These are phyloP conservation scores for Colletotrichum filicis DNA, from an alignment of 2,329 filamentous ascomycete genomes.

Conservation along the genomic window DNA sequence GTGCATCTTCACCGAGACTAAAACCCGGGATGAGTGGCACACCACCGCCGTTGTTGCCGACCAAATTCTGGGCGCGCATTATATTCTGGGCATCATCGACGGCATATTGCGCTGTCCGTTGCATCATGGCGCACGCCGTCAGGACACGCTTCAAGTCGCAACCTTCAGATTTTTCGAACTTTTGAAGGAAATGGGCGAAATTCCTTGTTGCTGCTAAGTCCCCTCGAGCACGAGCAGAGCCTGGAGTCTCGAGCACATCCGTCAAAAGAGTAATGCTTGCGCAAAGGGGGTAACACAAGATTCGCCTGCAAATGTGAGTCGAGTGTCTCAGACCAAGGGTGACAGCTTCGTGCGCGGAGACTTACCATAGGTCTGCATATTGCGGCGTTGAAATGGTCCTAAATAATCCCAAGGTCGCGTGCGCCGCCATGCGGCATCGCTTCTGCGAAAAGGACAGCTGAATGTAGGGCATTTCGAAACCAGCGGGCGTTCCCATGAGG, in stretches of 20 bases:
- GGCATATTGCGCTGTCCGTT: constrained; percentile 21
- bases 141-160: constrained; percentile 29
- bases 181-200: constrained; percentile 31
- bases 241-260: constrained; percentile 32
- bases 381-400: constrained; percentile 15
- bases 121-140: constrained; percentile 28
- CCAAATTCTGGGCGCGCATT: constrained; percentile 14
- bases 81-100: constrained; percentile 28
- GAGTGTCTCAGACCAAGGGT: background rate
- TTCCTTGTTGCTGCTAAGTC: constrained; percentile 24
- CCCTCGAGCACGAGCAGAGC: constrained; percentile 6
- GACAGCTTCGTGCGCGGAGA: background rate
- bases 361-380: constrained; percentile 30
- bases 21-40: constrained; percentile 15
- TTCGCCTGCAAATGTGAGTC: constrained; percentile 17
- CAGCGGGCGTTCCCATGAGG: constrained; percentile 1
- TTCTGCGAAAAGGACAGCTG: constrained; percentile 26
- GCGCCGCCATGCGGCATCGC: constrained; percentile 25
- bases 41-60: background rate
- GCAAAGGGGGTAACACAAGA: constrained; percentile 30
- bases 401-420: constrained; percentile 22
- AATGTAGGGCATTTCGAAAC: constrained; percentile 10
- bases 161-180: constrained; percentile 22
- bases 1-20: constrained; percentile 9
- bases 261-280: constrained; percentile 26